Evolutionary conservation across 2,329 filamentous ascomycete species (phyloP).

Genomic region (Pseudocercospora vitis): DNA sequence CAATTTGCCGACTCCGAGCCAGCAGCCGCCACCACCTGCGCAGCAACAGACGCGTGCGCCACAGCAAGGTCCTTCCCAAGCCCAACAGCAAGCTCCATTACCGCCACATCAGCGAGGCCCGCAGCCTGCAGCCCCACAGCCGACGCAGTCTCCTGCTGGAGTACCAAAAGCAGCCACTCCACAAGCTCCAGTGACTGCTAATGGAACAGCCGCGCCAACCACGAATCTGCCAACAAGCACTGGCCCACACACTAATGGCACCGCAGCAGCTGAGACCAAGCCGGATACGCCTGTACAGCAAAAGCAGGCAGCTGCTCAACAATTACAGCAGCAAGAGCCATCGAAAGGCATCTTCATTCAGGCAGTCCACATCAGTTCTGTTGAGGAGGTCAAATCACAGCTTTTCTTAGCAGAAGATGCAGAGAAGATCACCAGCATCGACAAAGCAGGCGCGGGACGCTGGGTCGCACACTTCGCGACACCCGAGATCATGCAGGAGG

Average conservation of each 20-base stretch:
- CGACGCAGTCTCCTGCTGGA: slow-evolving; percentile 30
- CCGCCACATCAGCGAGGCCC: slow-evolving; percentile 31
- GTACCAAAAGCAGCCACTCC: slow-evolving; percentile 32
- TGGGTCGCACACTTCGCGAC: slow-evolving; percentile 85
- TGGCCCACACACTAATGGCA: slow-evolving; percentile 53
- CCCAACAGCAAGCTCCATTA: slow-evolving; percentile 27
- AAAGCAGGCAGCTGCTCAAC: slow-evolving; percentile 24
- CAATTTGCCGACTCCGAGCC: slow-evolving; percentile 43
- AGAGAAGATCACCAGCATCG: slow-evolving; percentile 67
- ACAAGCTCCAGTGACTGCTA: slow-evolving; percentile 30
- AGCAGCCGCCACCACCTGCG: slow-evolving; percentile 36
- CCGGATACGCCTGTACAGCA: slow-evolving; percentile 55
- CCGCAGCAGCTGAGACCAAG: slow-evolving; percentile 40
- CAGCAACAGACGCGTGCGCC: slow-evolving; percentile 40
- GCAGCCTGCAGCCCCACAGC: slow-evolving; percentile 29
- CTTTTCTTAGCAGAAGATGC: slow-evolving; percentile 82
- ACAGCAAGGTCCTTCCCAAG: slow-evolving; percentile 34
- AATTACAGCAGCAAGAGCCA: slow-evolving; percentile 43
- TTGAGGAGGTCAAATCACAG: slow-evolving; percentile 73
- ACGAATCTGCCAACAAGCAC: slow-evolving; percentile 38
- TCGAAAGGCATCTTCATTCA: slow-evolving; percentile 79
- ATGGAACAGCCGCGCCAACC: slow-evolving; percentile 32
- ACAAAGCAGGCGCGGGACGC: slow-evolving; percentile 75
- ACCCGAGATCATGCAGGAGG: slow-evolving; percentile 74
- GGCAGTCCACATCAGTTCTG: slow-evolving; percentile 61